Base-by-base conservation (phyloP, 2,329 filamentous ascomycete species). In the Dichotomopilus funicola region DNA sequence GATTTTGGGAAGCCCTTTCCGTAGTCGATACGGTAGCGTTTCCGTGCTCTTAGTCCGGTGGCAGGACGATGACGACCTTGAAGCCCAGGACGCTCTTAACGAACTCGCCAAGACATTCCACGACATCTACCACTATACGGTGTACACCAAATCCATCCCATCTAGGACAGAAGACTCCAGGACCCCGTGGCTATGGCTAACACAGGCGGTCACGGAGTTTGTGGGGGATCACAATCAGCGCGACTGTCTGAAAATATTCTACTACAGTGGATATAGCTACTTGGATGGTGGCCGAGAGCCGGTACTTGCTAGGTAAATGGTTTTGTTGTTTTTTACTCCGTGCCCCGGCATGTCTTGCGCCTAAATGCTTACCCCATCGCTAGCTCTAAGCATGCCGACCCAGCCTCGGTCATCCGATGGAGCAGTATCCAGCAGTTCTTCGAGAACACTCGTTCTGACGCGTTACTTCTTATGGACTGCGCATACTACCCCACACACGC, bases 211-310 rank as follows among this genome's bases (percentile, higher is more conserved):
- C 33, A 76, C 74, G 56, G 72, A 77, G 42, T 83, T 82, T 65
- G 72, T 78, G 47, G 77, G 78, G 54, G 73, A 77, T 33, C 72
- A 73, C 41, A 78, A 83, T 59, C 73, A 77, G 51, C 75, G 80
- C 42, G 79, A 83, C 61, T 75, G 78, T 19, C 65, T 83, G 54
- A 83, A 83, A 63, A 76, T 83, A 54, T 74, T 83, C 47, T 82
- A 80, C 64, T 83, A 83, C 62, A 76, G 73, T 11, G 80, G 80
- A 6, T 72, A 78, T 54, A 80, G 75, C 42, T 79, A 76, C 61
- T 68, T 83, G 33, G 77, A 83, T 60, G 73, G 71, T 6, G 76
- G 82, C 54, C 72, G 78, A 45, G 78, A 82, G 60, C 81, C 82
- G 78, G 72, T 81, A 36, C 69, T 83, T 42, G 73, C 79, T 44